These are phyloP conservation scores for Thuja plicata DNA, from an alignment of 83 land plant species.

Conservation along the genomic window DNA sequence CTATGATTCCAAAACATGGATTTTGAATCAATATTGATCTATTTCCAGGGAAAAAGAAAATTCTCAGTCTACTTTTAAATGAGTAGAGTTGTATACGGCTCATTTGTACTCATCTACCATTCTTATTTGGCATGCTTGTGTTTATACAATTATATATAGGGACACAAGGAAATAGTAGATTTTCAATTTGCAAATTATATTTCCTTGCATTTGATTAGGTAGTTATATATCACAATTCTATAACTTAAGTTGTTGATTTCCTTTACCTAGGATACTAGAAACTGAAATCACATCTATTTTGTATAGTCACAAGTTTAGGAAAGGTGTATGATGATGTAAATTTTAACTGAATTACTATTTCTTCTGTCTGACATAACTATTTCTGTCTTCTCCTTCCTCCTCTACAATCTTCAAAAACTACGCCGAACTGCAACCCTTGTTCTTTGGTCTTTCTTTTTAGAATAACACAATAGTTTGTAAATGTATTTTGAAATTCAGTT, in stretches of 20 bases:
- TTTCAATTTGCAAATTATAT: constrained; percentile 98
- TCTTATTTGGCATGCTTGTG: not conserved
- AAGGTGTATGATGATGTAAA: no score
- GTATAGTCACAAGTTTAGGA: not conserved
- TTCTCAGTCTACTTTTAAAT: not conserved
- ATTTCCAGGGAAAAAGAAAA: not conserved
- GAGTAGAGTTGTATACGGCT: not conserved
- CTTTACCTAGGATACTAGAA: not conserved
- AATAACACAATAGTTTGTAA: no score
- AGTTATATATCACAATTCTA: constrained; percentile 1
- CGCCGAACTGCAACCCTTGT: no score
- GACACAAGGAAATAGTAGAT: constrained; percentile 94
- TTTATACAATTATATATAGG: constrained; percentile 35
- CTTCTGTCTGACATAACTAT: no score
- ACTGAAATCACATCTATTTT: not conserved
- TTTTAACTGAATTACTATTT: no score
- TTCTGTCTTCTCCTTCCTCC: no score
- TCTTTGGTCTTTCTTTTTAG: no score
- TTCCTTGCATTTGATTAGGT: constrained; percentile 99
- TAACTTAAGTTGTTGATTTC: not conserved
- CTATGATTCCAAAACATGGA: not conserved
- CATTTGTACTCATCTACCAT: not conserved
- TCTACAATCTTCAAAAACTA: no score
- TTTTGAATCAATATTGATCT: not conserved
- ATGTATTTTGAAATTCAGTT: no score